These are phyloP conservation scores for Aleurites moluccanus DNA, from an alignment of 441 rosid species.

Conservation along the genomic window DNA sequence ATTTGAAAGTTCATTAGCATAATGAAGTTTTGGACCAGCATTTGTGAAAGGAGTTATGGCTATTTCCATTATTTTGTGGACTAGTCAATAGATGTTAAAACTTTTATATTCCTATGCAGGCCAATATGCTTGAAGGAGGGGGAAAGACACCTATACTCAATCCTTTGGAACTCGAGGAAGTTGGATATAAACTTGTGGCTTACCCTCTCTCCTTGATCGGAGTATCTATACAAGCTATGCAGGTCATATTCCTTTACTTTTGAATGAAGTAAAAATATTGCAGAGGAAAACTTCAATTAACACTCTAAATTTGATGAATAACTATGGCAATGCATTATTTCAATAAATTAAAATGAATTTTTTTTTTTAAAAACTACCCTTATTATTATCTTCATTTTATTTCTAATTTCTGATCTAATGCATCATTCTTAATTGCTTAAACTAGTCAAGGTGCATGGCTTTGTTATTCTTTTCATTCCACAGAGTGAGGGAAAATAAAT, in stretches of 20 bases:
- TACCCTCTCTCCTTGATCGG: conserved; percentile 90
- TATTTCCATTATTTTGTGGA: not conserved
- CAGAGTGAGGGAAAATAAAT: not conserved
- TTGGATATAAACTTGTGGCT: conserved; percentile 78
- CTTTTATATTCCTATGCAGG: conserved; percentile 41
- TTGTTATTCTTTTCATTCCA: not conserved
- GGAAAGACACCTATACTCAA: conserved; percentile 74
- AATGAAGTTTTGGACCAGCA: not conserved
- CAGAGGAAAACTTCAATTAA: not conserved
- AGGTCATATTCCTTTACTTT: conserved; percentile 47
- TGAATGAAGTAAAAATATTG: not conserved
- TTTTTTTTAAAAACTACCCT: not conserved
- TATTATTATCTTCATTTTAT: not conserved
- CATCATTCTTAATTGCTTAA: not conserved
- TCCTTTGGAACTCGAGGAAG: conserved; percentile 77
- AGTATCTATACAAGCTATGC: conserved; percentile 88
- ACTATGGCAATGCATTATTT: not conserved
- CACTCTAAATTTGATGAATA: not conserved
- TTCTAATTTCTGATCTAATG: not conserved
- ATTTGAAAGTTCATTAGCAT: not conserved
- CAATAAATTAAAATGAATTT: not conserved
- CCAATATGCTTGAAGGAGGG: conserved; percentile 93
- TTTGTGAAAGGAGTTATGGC: not conserved
- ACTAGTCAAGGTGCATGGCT: not conserved
- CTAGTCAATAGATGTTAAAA: conserved; percentile 2